Base-by-base conservation (phyloP, 1,284 basidiomycete genomes). In the Cryptococcus sp. region DNA sequence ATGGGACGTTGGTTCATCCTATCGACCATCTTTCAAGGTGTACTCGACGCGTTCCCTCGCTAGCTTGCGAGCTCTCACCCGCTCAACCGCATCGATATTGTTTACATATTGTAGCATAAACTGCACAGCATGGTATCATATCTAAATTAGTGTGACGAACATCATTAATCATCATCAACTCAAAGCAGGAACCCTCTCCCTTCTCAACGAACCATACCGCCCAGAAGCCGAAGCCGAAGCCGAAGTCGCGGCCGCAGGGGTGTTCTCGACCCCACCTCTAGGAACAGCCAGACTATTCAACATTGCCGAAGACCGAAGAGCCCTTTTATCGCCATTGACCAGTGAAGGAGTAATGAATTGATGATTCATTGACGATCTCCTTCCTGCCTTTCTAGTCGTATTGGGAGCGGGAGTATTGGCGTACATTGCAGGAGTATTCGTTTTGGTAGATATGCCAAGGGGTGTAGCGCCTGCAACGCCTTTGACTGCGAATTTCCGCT, bases 401-500 rank as follows among this genome's bases (percentile, higher is more conserved):
- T 16, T 16, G 9, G 32, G 32, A 16, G 32, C 32, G 32, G 32
- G 32, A 9, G 39, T 21, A 9, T 41, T 41, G 39, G 39, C 39
- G 21, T 31, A 22, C 10, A 46, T 31, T n/a, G 47, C 22, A 18
- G 53, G 21, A n/a, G 53, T 45, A 37, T 62, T 56, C 46, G 34
- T 21, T 14, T 49, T 53, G 11, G 48, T 39, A 1, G 57, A 58
- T 4, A 57, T 43, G 11, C 48, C 54, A 10, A 67, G 57, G 14
- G 85, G 81, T 0, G 85, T 85, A 47, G 77, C 77, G 28, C 83
- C 84, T 16, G 32, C 16, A 9, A 9, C 10, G 10, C 82, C 82
- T 46, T 80, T 79, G 23, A 84, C 80, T 7, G 80, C 82, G 24
- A 83, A 75, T 47, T 82, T 82, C 34, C 88, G 79, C 71, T 91